Evolutionary conservation across 108 stramenopile genomes (phyloP).

Genomic region (Nitzschia sp.): DNA sequence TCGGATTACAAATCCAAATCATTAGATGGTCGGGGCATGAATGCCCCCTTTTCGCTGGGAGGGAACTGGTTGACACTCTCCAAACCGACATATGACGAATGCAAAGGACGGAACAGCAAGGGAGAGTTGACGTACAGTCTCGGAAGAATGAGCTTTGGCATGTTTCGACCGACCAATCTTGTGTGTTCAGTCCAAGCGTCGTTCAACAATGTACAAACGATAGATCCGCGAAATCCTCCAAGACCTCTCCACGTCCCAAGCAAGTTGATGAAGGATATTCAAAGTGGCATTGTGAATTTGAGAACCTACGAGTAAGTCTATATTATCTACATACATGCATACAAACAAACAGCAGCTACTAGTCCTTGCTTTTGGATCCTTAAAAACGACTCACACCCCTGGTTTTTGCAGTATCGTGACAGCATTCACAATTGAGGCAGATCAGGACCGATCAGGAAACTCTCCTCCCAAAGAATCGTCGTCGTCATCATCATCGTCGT

Average conservation of each 20-base stretch:
- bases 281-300: constrained; percentile 27
- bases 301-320: constrained; percentile 67
- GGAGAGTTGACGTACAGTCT: constrained; percentile 66
- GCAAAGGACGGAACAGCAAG: constrained; percentile 55
- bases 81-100: constrained; percentile 45
- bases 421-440: constrained; percentile 54
- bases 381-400: constrained; percentile 6
- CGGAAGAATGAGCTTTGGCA: constrained; percentile 69
- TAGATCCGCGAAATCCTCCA: constrained; percentile 25
- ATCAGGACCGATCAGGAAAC: constrained; percentile 19
- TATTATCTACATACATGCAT: too few relatives aligned
- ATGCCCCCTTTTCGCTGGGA: constrained; percentile 18
- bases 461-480: too few relatives aligned
- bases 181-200: constrained; percentile 64
- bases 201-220: constrained; percentile 49
- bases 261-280: constrained; percentile 44
- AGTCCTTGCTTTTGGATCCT: too few relatives aligned
- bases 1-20: constrained; percentile 43
- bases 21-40: constrained; percentile 53
- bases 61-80: constrained; percentile 76
- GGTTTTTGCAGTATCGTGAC: constrained; percentile 65
- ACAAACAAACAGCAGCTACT: too few relatives aligned
- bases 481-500: too few relatives aligned
- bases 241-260: constrained; percentile 46
- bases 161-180: constrained; percentile 62